phyloP scores from a whole-genome alignment of 768 basidiomycete genomes.

The Phanerochaete carnosa region DNA sequence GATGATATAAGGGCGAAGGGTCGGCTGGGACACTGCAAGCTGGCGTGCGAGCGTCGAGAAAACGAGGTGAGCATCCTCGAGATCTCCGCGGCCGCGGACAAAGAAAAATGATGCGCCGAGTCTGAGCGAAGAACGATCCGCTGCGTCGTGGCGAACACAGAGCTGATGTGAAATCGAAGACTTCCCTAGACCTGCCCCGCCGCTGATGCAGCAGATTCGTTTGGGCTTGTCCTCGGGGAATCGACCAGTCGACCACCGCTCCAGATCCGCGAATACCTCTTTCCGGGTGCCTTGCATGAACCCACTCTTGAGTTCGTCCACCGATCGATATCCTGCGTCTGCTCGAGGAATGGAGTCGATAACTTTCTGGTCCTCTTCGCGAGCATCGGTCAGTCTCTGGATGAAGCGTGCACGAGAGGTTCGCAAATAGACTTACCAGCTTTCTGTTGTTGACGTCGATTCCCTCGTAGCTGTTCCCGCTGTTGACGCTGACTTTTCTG shows the following conservation, averaged over 20 bases:
- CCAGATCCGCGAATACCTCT: neutral
- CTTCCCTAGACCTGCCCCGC: neutral
- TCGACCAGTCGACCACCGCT: neutral
- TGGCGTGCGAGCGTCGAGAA: constrained; percentile 2
- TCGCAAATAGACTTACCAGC: neutral
- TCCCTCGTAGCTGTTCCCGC: too few relatives aligned
- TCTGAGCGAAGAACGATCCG: neutral
- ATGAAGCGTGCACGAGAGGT: neutral
- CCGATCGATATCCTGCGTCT: neutral
- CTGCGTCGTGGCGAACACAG: neutral
- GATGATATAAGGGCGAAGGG: neutral
- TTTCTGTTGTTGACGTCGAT: too few relatives aligned
- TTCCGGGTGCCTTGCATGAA: neutral
- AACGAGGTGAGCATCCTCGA: neutral
- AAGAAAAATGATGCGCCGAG: constrained; percentile 4
- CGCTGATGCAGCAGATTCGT: constrained; percentile 1
- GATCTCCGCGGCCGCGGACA: neutral
- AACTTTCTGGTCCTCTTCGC: neutral
- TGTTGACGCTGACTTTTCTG: too few relatives aligned
- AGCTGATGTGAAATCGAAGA: neutral
- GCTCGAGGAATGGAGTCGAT: neutral
- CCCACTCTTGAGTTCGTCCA: neutral
- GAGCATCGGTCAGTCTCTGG: neutral
- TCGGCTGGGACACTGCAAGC: neutral
- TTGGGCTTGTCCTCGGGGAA: too few relatives aligned